Evolutionary conservation across 75 land plant species (phyloP).

Genomic region (Adiantum capillusveneris): DNA sequence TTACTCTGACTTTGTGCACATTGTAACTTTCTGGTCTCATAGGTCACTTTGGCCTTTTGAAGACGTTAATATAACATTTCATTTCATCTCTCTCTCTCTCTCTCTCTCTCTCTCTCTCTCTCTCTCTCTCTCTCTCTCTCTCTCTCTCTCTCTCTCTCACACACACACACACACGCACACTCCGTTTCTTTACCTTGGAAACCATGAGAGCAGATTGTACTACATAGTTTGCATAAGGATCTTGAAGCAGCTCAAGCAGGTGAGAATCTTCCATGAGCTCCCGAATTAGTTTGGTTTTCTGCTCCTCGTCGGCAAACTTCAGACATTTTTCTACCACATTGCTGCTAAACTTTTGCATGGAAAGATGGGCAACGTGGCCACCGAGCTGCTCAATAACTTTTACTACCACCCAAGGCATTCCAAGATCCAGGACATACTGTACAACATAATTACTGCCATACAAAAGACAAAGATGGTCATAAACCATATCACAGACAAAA

Average conservation of each 20-base stretch:
- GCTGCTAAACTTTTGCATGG: constrained; percentile 76
- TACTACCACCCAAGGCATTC: constrained; percentile 35
- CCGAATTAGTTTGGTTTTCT: constrained; percentile 31
- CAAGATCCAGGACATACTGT: constrained; percentile 50
- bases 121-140: background rate
- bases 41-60: too few relatives aligned
- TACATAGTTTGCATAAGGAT: constrained; percentile 78
- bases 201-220: constrained; percentile 57
- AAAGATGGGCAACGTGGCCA: constrained; percentile 45
- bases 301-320: constrained; percentile 37
- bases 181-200: constrained; percentile 40
- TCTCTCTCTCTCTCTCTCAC: too few relatives aligned
- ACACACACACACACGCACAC: too few relatives aligned
- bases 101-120: too few relatives aligned
- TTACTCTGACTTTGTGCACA: too few relatives aligned
- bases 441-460: constrained; percentile 79
- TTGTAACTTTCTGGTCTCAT: too few relatives aligned
- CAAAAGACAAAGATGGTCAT: background rate
- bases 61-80: too few relatives aligned
- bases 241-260: constrained; percentile 54
- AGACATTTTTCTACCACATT: constrained; percentile 88
- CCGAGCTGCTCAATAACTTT: constrained; percentile 46
- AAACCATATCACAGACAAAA: too few relatives aligned
- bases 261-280: constrained; percentile 45
- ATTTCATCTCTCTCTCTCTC: too few relatives aligned